Conservation (phyloP, 1,284 basidiomycete species). For the Tylopilus sp. region DNA sequence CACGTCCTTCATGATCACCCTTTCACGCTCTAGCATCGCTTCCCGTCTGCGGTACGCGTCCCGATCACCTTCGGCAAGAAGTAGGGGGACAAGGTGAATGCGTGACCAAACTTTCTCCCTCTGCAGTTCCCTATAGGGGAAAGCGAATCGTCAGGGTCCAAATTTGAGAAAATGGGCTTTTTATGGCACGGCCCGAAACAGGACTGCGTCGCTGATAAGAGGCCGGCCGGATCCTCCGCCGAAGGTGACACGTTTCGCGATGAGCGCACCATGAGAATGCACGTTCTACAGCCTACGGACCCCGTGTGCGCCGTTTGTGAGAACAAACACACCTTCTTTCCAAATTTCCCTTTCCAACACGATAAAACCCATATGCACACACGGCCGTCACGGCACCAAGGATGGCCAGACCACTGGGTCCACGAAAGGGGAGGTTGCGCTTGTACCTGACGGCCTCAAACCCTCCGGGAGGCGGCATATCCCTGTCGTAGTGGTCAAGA, state of each 20-base stretch:
- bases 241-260: conserved; percentile 30
- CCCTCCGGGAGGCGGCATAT: conserved; percentile 93
- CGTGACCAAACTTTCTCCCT: conserved; percentile 95
- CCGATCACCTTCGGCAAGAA: conserved; percentile 91
- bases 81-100: conserved; percentile 89
- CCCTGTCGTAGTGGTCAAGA: conserved; percentile 50
- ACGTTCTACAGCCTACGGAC: conserved; percentile 67
- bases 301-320: conserved; percentile 28
- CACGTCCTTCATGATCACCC: conserved; percentile 95
- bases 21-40: conserved; percentile 79
- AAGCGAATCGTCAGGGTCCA: conserved; percentile 29
- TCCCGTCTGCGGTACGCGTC: conserved; percentile 82
- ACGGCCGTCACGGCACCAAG: conserved; percentile 83
- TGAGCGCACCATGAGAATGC: conserved; percentile 38
- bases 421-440: conserved; percentile 90
- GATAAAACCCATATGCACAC: conserved; percentile 92
- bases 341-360: conserved; percentile 83
- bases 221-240: conserved; percentile 62
- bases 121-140: conserved; percentile 75
- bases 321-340: conserved; percentile 79
- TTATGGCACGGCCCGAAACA: conserved; percentile 39
- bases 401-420: conserved; percentile 84
- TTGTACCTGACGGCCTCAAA: conserved; percentile 95
- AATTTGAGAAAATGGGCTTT: conserved; percentile 40
- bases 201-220: conserved; percentile 41